Percentiles rank a stretch among this genome's conserved stretches.
Evolutionary conservation across 75 land plant genomes (phyloP).

Genomic region (Pinus albicaulis): DNA sequence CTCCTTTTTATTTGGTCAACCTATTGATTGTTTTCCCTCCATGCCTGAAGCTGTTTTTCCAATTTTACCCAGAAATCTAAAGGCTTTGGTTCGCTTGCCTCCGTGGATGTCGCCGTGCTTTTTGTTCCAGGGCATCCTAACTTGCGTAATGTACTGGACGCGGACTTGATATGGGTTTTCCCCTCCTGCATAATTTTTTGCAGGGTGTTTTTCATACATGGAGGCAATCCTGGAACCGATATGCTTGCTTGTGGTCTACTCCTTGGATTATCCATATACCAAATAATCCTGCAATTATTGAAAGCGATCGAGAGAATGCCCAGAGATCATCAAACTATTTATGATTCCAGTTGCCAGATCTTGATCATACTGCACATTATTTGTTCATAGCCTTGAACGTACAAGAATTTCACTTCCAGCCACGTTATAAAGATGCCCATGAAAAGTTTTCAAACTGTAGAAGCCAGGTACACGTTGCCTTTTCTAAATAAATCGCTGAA

Average conservation of each 20-base stretch:
- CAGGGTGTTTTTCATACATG: conserved; percentile 6
- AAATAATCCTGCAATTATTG: too few relatives aligned
- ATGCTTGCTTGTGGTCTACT: not conserved
- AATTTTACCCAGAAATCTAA: conserved; percentile 16
- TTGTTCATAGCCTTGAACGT: too few relatives aligned
- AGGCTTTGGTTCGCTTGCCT: conserved; percentile 10
- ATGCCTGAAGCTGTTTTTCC: conserved; percentile 68
- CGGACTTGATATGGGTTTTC: not conserved
- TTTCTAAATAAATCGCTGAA: too few relatives aligned
- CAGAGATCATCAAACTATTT: too few relatives aligned
- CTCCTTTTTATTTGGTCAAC: conserved; percentile 46
- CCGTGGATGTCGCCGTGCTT: not conserved
- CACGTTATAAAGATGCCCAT: too few relatives aligned
- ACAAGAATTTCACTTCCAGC: too few relatives aligned
- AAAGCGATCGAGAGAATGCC: too few relatives aligned
- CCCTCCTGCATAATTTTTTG: conserved; percentile 11
- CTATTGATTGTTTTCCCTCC: conserved; percentile 78
- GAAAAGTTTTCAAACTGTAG: too few relatives aligned
- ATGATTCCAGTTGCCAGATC: too few relatives aligned
- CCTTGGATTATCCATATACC: not conserved
- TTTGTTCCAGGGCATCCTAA: not conserved
- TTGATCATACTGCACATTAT: too few relatives aligned
- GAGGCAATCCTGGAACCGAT: not conserved
- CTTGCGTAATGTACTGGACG: conserved; percentile 2
- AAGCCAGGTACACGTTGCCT: too few relatives aligned